Base-by-base conservation (phyloP, 148 eudicot genomes). In the Nepenthes gracilis region DNA sequence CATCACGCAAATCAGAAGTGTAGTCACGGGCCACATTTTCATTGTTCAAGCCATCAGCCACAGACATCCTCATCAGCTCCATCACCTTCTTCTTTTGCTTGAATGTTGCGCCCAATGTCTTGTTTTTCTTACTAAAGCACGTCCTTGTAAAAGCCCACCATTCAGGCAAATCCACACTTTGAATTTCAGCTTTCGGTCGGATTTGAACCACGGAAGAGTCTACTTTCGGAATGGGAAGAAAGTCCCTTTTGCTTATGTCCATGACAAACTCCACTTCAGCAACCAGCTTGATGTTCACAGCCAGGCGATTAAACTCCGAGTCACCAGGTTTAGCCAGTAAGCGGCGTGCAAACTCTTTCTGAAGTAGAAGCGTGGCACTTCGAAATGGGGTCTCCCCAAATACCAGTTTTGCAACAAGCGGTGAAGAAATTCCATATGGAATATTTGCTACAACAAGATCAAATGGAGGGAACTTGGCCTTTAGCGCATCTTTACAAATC, bases 401-500 rank as follows among this genome's bases (percentile, higher is more conserved):
- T 12, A 88, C 65, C 75, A 93, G 66, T 50, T 88, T 93, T 34
- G 96, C 95, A 64, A 93, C 73, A 47, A 93, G 78, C 52, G 95
- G 99, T 15, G 98, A 93, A 3, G 99, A 93, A 40, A 93, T 88
- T 8, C 78, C 78, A 36, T 88, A 93, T 1, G 99, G 99, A 65
- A 93, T 93, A 67, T 93, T 93, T 2, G 99, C 99, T 63, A 93
- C 99, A 36, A 93, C 89, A 59, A 88, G 89, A 88, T 93, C 88
- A 59, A 82, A 86, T 33, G 61, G 66, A 1, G 96, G 95, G 57
- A 86, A 88, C 68, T 84, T 87, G 10, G 75, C 70, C 83, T 86
- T 93, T 73, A 93, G 63, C 15, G 95, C 99, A 78, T 93, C 99
- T 33, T 74, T 38, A 47, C 70, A 69, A 62, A 93, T 73, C 61